phyloP scores from a whole-genome alignment of 2,329 filamentous ascomycete genomes.

The Esteya vermicola region DNA sequence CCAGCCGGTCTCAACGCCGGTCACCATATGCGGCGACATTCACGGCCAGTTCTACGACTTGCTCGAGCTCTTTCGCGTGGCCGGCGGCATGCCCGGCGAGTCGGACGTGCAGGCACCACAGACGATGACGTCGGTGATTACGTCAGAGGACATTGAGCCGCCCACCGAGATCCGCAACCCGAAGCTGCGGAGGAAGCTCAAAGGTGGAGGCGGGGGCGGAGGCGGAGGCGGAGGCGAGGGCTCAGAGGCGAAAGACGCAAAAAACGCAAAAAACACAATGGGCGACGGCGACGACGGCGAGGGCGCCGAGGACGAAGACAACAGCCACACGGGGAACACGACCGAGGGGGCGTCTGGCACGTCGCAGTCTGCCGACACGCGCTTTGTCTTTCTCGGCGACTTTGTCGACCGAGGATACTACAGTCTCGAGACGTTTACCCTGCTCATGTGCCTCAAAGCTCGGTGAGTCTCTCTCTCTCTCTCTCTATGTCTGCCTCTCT shows the following conservation, averaged over 20 bases:
- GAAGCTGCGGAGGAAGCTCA: constrained; percentile 75
- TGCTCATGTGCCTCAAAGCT: constrained; percentile 86
- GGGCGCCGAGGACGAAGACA: constrained; percentile 6
- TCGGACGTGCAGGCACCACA: constrained; percentile 53
- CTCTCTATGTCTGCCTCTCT: too few species aligned
- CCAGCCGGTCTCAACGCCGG: constrained; percentile 89
- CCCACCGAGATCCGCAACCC: constrained; percentile 80
- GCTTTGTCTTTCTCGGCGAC: constrained; percentile 59
- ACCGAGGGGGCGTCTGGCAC: constrained; percentile 16
- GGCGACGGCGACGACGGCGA: constrained; percentile 25
- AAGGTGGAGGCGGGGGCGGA: constrained; percentile 32
- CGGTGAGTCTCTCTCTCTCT: constrained; percentile 26
- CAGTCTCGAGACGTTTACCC: constrained; percentile 92
- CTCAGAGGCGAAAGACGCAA: constrained; percentile 31
- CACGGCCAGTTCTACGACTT: constrained; percentile 98
- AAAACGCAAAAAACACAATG: constrained; percentile 27
- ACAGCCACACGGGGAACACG: constrained; percentile 19
- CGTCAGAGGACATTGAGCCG: constrained; percentile 82
- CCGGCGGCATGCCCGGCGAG: constrained; percentile 90
- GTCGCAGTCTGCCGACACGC: constrained; percentile 36
- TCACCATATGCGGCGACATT: constrained; percentile 95
- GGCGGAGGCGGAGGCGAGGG: constrained; percentile 23
- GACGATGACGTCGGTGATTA: constrained; percentile 61
- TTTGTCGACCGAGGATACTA: constrained; percentile 98
- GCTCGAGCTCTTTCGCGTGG: constrained; percentile 89